Base-by-base conservation (phyloP, 2,329 filamentous ascomycete species). In the Alternaria triticimaculans region DNA sequence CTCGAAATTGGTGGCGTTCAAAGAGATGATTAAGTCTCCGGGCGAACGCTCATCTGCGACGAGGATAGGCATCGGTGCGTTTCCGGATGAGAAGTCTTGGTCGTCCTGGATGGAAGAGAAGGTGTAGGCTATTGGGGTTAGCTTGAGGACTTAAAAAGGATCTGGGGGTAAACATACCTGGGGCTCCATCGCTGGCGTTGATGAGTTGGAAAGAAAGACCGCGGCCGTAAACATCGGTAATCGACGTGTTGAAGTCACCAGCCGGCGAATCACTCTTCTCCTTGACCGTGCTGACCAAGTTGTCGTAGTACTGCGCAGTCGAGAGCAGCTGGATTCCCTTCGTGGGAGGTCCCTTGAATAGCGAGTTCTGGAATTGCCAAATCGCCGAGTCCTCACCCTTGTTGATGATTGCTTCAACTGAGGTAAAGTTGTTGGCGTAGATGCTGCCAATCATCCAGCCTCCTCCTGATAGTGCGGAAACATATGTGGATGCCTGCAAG, bases 221-320 rank as follows among this genome's bases (percentile, higher is more conserved):
- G 62, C 94, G 90, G 26, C 92, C 92, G 84, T 94, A 97, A 79
- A 93, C 93, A 82, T 97, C 94, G 0, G 94, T 97, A 61, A 97
- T 85, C 9, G 92, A 91, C 4, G 87, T 87, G 23, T 80, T 76
- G 79, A 86, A 95, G 1, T 60, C 41, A 74, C 85, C 94, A 9
- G 69, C 69, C 0, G 88, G 87, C 15, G 89, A 90, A 62, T 89
- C 78, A 2, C 75, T 72, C 81, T 95, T 96, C 5, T 77, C 82
- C 0, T 83, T 68, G 1, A 94, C 90, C 14, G 87, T 83, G 11
- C 86, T 79, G 6, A 82, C 74, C 15, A 95, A 79, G 26, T 89
- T 83, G 4, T 80, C 80, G 74, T 88, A 94, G 78, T 95, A 94
- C 26, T 86, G 80, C 2, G 83, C 84, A 2, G 85, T 86, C 65